Evolutionary conservation across 805 yeast species (phyloP).

Genomic region (Cyberlindnera mycetangii): DNA sequence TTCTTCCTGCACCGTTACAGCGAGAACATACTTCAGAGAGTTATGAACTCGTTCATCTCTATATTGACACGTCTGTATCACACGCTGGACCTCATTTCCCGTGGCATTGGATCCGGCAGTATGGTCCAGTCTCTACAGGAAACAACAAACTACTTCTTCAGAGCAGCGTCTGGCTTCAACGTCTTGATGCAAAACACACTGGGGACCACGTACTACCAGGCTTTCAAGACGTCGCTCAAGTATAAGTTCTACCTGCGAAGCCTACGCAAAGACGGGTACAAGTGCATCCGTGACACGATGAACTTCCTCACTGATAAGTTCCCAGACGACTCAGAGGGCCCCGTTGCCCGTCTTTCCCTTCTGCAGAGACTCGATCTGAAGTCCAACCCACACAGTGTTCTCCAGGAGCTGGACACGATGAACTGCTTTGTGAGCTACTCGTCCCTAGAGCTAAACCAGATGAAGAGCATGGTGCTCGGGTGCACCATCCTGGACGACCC

Average conservation of each 20-base stretch:
- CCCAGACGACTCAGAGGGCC: slow-evolving; percentile 22
- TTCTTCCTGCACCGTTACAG: slow-evolving; percentile 19
- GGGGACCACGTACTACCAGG: slow-evolving; percentile 24
- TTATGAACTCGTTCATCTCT: slow-evolving; percentile 15
- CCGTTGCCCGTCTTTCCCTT: slow-evolving; percentile 14
- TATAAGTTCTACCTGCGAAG: slow-evolving; percentile 25
- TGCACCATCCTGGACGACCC: slow-evolving; percentile 17
- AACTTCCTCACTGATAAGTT: slow-evolving; percentile 20
- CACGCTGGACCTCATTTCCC: slow-evolving; percentile 18
- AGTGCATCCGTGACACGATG: slow-evolving; percentile 24
- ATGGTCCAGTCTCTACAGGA: slow-evolving; percentile 1
- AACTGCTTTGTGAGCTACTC: slow-evolving; percentile 17
- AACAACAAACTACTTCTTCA: slow-evolving; percentile 6
- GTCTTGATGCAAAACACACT: slow-evolving; percentile 22
- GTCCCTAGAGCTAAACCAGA: slow-evolving; percentile 6
- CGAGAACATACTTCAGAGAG: slow-evolving; percentile 22
- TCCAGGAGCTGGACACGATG: slow-evolving; percentile 21
- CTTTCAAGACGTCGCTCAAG: slow-evolving; percentile 25
- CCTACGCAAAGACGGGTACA: slow-evolving; percentile 24
- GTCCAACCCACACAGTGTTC: slow-evolving; percentile 13
- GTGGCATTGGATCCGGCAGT: slow-evolving; percentile 14
- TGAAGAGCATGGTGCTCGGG: neutral
- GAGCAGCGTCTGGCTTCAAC: slow-evolving; percentile 20
- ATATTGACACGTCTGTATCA: slow-evolving; percentile 22
- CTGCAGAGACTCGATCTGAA: slow-evolving; percentile 17